phyloP scores from a whole-genome alignment of 352 stramenopile species.

The Globisporangium recalcitrans region DNA sequence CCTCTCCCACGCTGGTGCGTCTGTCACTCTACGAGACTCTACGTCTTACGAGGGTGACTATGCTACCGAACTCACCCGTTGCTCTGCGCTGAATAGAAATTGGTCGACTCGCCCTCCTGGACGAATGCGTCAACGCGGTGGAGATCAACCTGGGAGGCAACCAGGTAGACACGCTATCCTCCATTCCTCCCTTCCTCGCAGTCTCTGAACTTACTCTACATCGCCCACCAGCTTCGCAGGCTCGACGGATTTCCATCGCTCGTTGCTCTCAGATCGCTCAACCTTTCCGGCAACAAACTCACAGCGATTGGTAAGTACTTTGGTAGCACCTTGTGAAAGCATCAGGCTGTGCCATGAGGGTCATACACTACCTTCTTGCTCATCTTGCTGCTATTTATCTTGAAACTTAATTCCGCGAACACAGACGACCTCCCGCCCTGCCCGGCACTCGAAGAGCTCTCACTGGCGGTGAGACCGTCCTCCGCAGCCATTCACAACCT shows the following conservation, averaged over 20 bases:
- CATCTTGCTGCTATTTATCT: neutral
- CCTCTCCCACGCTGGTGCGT: slow-evolving; percentile 35
- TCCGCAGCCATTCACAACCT: neutral
- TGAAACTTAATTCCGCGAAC: neutral
- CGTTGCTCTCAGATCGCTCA: slow-evolving; percentile 32
- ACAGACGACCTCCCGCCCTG: slow-evolving; percentile 39
- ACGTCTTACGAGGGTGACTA: neutral
- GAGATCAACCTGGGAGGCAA: slow-evolving; percentile 60
- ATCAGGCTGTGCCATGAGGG: too few species aligned
- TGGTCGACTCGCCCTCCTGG: slow-evolving; percentile 28
- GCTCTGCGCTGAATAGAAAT: slow-evolving; percentile 16
- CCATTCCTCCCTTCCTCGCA: too few species aligned
- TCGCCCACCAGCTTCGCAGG: slow-evolving; percentile 28
- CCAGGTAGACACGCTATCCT: slow-evolving; percentile 32
- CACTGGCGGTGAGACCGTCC: slow-evolving; percentile 28
- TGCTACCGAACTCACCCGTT: neutral
- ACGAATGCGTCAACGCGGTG: slow-evolving; percentile 43
- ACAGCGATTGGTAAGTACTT: slow-evolving; percentile 45
- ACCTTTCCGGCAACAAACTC: slow-evolving; percentile 48
- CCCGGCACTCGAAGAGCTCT: slow-evolving; percentile 48
- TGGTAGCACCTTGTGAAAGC: too few species aligned
- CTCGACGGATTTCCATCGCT: slow-evolving; percentile 45
- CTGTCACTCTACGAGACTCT: neutral
- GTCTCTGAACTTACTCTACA: too few species aligned
- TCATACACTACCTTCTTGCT: too few species aligned